Evolutionary conservation across 2,329 filamentous ascomycete genomes (phyloP), one percentile per base, ranked within the genome.

Genomic region (Fusarium cicatricum): DNA sequence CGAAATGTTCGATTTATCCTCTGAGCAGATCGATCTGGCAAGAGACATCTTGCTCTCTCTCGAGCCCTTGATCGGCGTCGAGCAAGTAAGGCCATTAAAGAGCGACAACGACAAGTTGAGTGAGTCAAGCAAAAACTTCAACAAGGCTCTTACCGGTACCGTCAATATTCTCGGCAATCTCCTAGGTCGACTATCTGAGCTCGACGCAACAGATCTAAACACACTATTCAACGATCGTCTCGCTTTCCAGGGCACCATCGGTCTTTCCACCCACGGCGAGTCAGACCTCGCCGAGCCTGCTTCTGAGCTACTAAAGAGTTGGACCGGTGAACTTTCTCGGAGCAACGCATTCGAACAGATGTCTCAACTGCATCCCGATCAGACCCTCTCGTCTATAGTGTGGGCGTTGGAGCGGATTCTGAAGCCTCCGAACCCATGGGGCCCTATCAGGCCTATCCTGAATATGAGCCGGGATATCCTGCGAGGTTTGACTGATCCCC

Each of bases 211-310:
- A 4, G 86, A 94, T 54, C 79, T 98, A 34, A 83, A 87, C 52
- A 78, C 83, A 19, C 77, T 98, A 11, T 91, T 91, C 67, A 80
- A 84, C 46, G 86, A 89, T 52, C 82, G 85, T 16, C 78, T 86
- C 36, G 88, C 88, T 7, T 89, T 91, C 55, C 86, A 88, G 62
- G 86, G 90, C 32, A 82, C 97, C 36, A 86, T 97, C 39, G 88
- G 89, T 5, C 83, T 91, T 15, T 85, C 97, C 7, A 87, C 97
- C 51, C 92, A 92, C 37, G 90, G 91, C 14, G 89, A 96, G 64
- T 80, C 90, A 51, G 83, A 87, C 53, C 88, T 95, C 29, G 92
- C 91, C 58, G 89, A 93, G 70, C 89, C 91, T 14, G 88, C 90
- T 1, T 84, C 93, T 7, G 90, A 92, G 63, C 78, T 98, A 23